Percentiles rank a stretch among this genome's conserved stretches.
phyloP scores from a whole-genome alignment of 2,329 filamentous ascomycete species.

The Sordariomycetes sp. region DNA sequence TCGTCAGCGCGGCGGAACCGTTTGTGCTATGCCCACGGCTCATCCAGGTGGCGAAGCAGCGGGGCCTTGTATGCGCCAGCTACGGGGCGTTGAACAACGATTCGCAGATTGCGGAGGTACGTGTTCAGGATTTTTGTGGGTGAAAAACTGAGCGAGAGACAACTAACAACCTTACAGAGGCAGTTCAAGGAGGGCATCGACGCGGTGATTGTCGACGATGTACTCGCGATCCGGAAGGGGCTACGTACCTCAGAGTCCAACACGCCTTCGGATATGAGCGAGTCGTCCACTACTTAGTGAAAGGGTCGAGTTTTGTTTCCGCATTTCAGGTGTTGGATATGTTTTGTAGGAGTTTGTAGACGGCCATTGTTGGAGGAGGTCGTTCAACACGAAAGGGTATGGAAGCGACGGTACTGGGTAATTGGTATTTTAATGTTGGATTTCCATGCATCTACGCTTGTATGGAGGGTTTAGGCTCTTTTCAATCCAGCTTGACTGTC shows the following conservation, averaged over 20 bases:
- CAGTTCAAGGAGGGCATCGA: slow-evolving; percentile 96
- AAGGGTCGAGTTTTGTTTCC: neutral
- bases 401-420: neutral
- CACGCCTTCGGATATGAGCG: neutral
- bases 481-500: no score
- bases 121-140: slow-evolving; percentile 15
- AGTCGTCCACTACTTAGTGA: neutral
- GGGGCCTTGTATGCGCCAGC: slow-evolving; percentile 84
- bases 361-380: neutral
- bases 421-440: no score
- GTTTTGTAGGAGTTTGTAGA: neutral
- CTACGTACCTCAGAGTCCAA: slow-evolving; percentile 46
- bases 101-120: slow-evolving; percentile 71
- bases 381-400: neutral
- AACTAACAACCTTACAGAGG: slow-evolving; percentile 34
- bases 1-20: slow-evolving; percentile 81
- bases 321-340: neutral
- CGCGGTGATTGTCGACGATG: slow-evolving; percentile 92
- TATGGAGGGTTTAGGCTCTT: no score
- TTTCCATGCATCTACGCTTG: no score
- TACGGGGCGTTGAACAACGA: slow-evolving; percentile 92
- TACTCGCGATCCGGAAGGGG: slow-evolving; percentile 85
- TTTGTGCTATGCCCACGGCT: slow-evolving; percentile 81
- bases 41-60: slow-evolving; percentile 89
- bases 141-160: neutral